Evolutionary conservation across 176 grass and related monocot genomes (phyloP).

Genomic region (Thinopyrum elongatum): DNA sequence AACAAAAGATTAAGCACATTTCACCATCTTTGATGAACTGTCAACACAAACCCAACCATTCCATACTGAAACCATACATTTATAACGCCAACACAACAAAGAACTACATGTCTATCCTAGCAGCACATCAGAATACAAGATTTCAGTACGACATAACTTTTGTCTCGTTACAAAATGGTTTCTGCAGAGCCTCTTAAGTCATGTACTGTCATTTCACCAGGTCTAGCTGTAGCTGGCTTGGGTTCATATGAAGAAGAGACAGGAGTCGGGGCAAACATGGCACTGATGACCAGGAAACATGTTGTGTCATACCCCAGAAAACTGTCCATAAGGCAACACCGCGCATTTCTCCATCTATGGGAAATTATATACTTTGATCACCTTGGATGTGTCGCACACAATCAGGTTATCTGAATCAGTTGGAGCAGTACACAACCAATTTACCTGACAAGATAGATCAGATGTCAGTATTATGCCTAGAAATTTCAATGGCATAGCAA

Average conservation of each 20-base stretch:
- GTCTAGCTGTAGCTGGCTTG: not conserved
- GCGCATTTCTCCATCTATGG: conserved; percentile 21
- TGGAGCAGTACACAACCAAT: conserved; percentile 81
- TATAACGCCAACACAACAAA: conserved; percentile 13
- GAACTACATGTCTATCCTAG: conserved; percentile 13
- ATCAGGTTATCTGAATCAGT: conserved; percentile 88
- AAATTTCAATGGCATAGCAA: not conserved
- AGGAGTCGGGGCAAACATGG: not conserved
- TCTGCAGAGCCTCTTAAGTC: not conserved
- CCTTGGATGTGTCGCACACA: conserved; percentile 88
- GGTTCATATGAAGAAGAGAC: not conserved
- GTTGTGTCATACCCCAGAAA: not conserved
- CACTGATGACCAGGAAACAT: not conserved
- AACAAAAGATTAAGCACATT: not conserved
- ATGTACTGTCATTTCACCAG: not conserved
- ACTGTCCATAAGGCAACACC: not conserved
- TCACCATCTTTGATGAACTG: not conserved
- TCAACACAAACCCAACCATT: not conserved
- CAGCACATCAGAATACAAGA: not conserved
- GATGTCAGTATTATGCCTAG: not conserved
- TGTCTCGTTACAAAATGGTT: not conserved
- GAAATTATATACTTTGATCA: conserved; percentile 75
- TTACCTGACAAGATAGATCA: conserved; percentile 58
- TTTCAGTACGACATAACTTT: not conserved
- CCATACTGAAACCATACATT: not conserved